Percentiles rank a stretch among this genome's conserved stretches.
These are phyloP conservation scores for Talaromyces ruber DNA, from an alignment of 495 filamentous ascomycete species.

Conservation along the genomic window DNA sequence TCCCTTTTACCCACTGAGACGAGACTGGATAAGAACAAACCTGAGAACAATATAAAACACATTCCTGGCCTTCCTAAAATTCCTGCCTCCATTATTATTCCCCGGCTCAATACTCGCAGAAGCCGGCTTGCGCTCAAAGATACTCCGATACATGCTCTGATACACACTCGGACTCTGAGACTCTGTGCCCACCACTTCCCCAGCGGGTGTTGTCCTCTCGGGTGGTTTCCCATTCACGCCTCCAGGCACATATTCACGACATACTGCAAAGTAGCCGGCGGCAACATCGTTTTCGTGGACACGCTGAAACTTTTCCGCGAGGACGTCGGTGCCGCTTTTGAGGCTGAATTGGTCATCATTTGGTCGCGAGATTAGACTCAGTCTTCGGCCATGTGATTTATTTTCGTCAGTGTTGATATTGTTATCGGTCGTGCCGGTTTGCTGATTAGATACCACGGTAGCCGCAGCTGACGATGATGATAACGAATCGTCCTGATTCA, in stretches of 20 bases:
- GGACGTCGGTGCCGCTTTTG: constrained; percentile 38
- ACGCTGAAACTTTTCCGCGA: constrained; percentile 48
- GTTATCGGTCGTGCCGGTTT: constrained; percentile 28
- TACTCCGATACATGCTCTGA: constrained; percentile 92
- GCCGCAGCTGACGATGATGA: constrained; percentile 11
- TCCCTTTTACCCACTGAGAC: not conserved
- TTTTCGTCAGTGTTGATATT: constrained; percentile 14
- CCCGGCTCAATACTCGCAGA: constrained; percentile 37
- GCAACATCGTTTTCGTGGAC: constrained; percentile 72
- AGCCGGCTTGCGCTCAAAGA: constrained; percentile 77
- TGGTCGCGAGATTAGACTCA: constrained; percentile 14
- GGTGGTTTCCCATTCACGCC: constrained; percentile 86
- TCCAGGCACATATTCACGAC: constrained; percentile 82
- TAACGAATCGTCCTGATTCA: not conserved
- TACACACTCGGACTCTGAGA: constrained; percentile 74
- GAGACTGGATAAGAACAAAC: constrained; percentile 32
- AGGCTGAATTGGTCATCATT: constrained; percentile 41
- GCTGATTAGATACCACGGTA: constrained; percentile 30
- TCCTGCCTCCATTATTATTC: constrained; percentile 42
- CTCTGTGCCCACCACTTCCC: constrained; percentile 57
- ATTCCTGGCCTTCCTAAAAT: constrained; percentile 67
- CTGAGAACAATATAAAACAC: constrained; percentile 91
- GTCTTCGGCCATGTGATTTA: not conserved
- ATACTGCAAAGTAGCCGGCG: constrained; percentile 90
- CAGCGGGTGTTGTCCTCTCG: constrained; percentile 75